Evolutionary conservation across 805 yeast species (phyloP), one percentile per base, ranked within the genome.

Genomic region (Zygosaccharomyces gambellarensis): DNA sequence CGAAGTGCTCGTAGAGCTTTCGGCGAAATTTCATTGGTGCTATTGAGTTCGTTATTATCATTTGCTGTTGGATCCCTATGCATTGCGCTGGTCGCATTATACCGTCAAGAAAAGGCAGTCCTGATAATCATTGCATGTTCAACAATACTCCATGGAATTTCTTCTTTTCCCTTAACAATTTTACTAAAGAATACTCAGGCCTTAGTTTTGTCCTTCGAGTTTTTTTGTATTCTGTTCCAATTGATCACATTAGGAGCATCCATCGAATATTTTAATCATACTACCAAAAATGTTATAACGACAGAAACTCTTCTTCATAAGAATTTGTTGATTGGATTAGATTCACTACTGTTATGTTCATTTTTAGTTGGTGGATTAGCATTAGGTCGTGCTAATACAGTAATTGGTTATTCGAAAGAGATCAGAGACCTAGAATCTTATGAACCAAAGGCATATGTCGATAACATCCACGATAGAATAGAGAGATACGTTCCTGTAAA

Each of bases 401-500:
- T 17, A 6, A 19, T 21, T 19, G 29, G 30, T 11, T 25, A 25
- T 12, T 22, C 31, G 10, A 34, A 23, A 32, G 28, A 29, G 12
- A 27, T 11, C 10, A 32, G 12, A 10, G 32, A 30, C 4, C 36
- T 34, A 12, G 42, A 36, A n/a, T 23, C 10, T 17, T 19, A 21
- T 30, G 36, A 42, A 42, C 17, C 19, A 7, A 25, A 30, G 25
- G 29, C 14, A 30, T 30, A 21, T 12, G 9, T 34, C 10, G 14
- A 23, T 5, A 39, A 39, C 12, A 11, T 39, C 8, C 43, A 29
- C 10, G 50, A 34, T 31, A 47, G 21, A 39, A 31, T 8, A 40
- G 57, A 56, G n/a, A 63, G 52, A 45, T 58, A 51, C 29, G 52
- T 67, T 3, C 58, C 62, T 4, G 41, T 64, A 45, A 68, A 68